These are phyloP conservation scores for Coniochaeta ligniaria DNA, from an alignment of 2,329 filamentous ascomycete species.

Conservation along the genomic window DNA sequence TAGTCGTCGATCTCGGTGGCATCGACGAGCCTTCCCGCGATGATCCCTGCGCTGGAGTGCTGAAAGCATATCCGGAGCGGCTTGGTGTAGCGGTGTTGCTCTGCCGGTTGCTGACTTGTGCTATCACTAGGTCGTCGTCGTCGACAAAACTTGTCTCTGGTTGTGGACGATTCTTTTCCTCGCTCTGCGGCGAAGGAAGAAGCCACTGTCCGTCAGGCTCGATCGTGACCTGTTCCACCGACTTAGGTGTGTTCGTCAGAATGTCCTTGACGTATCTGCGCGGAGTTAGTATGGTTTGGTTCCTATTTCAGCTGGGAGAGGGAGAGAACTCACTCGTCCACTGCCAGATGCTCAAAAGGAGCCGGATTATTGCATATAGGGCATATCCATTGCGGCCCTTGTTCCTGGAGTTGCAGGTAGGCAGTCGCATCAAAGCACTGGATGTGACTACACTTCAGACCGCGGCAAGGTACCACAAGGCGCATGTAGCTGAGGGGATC, in stretches of 20 bases:
- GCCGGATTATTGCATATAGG: slow-evolving; percentile 84
- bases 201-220: slow-evolving; percentile 80
- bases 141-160: slow-evolving; percentile 21
- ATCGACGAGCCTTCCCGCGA: slow-evolving; percentile 25
- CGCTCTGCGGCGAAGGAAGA: slow-evolving; percentile 16
- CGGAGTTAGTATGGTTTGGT: neutral
- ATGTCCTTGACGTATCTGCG: slow-evolving; percentile 81
- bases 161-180: neutral
- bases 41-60: slow-evolving; percentile 24
- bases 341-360: slow-evolving; percentile 72
- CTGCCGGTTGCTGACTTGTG: slow-evolving; percentile 29
- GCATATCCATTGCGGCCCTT: slow-evolving; percentile 94
- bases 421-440: slow-evolving; percentile 93
- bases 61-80: slow-evolving; percentile 23
- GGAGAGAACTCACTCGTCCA: slow-evolving; percentile 65
- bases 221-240: slow-evolving; percentile 79
- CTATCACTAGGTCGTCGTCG: slow-evolving; percentile 45
- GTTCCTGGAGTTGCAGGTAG: slow-evolving; percentile 89
- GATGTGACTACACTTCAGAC: slow-evolving; percentile 74
- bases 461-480: slow-evolving; percentile 73
- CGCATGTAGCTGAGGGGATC: slow-evolving; percentile 85
- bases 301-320: neutral
- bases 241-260: slow-evolving; percentile 61
- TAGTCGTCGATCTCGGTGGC: slow-evolving; percentile 26
- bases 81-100: slow-evolving; percentile 29